phyloP scores from a whole-genome alignment of 1,284 basidiomycete species.

The Chalciporus piperatoides region DNA sequence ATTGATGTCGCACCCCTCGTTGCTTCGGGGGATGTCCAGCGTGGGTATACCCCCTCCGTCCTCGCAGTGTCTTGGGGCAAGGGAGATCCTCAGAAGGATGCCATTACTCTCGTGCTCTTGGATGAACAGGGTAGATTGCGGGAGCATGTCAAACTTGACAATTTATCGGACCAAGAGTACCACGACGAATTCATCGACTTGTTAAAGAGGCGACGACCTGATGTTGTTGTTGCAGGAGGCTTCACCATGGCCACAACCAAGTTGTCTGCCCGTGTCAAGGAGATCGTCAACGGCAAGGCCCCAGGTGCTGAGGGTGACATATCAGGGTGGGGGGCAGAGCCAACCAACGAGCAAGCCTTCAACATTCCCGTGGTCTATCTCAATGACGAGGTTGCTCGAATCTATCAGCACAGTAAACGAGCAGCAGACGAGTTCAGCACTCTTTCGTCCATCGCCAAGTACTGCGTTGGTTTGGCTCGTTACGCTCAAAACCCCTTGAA shows the following conservation, averaged over 20 bases:
- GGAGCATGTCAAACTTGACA: conserved; percentile 87
- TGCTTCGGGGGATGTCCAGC: conserved; percentile 51
- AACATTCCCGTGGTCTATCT: conserved; percentile 80
- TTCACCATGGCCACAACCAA: conserved; percentile 81
- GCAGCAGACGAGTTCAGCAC: conserved; percentile 85
- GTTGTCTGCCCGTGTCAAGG: conserved; percentile 64
- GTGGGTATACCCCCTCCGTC: conserved; percentile 78
- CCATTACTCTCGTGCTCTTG: conserved; percentile 81
- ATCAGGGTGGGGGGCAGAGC: conserved; percentile 34
- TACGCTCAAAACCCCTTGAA: conserved; percentile 94
- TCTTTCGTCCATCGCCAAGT: conserved; percentile 80
- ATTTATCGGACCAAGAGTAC: conserved; percentile 67
- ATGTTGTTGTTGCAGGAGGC: conserved; percentile 88
- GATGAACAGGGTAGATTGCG: conserved; percentile 88
- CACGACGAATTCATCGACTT: conserved; percentile 79
- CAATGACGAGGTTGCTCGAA: conserved; percentile 88
- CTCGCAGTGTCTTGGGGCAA: conserved; percentile 93
- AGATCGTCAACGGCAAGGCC: conserved; percentile 37
- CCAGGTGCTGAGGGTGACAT: conserved; percentile 27
- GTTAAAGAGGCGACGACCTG: conserved; percentile 77
- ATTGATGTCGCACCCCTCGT: conserved; percentile 74
- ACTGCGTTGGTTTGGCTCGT: conserved; percentile 92
- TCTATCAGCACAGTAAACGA: conserved; percentile 90
- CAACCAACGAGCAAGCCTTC: conserved; percentile 42
- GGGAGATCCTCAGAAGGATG: conserved; percentile 90